These are phyloP conservation scores for Dillenia turbinata DNA, from an alignment of 164 flowering plant species.

Conservation along the genomic window DNA sequence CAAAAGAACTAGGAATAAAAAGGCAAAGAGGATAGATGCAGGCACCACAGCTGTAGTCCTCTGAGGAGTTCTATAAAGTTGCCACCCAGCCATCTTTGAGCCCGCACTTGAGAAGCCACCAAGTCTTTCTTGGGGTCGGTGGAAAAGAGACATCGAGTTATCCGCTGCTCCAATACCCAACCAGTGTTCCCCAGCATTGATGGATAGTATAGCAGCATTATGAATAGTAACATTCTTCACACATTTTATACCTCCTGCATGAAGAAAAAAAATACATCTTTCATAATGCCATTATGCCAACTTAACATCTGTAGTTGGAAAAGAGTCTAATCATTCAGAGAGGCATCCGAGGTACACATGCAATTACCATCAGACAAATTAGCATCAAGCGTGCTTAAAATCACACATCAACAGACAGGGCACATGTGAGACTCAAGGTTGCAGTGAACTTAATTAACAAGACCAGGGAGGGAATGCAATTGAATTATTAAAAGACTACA, in stretches of 20 bases:
- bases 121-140: conserved; percentile 94
- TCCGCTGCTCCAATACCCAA: conserved; percentile 95
- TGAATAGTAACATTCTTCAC: conserved; percentile 91
- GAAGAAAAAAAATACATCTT: neutral
- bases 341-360: too few relatives aligned
- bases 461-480: too few relatives aligned
- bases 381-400: too few relatives aligned
- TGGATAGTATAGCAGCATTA: conserved; percentile 64
- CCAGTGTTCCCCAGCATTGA: conserved; percentile 97
- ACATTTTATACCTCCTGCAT: conserved; percentile 73
- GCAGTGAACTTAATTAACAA: too few relatives aligned
- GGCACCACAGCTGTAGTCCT: conserved; percentile 75
- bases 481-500: too few relatives aligned
- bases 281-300: too few relatives aligned
- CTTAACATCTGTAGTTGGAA: too few relatives aligned
- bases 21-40: conserved; percentile 4
- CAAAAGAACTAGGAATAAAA: too few relatives aligned
- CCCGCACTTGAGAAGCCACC: conserved; percentile 70
- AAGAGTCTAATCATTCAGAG: too few relatives aligned
- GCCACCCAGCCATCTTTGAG: conserved; percentile 86
- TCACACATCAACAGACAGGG: too few relatives aligned
- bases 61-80: conserved; percentile 95
- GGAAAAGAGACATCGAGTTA: conserved; percentile 96
- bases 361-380: too few relatives aligned
- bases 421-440: too few relatives aligned